These are phyloP conservation scores for Penicillium pancosmium DNA, from an alignment of 495 filamentous ascomycete genomes.

Conservation along the genomic window DNA sequence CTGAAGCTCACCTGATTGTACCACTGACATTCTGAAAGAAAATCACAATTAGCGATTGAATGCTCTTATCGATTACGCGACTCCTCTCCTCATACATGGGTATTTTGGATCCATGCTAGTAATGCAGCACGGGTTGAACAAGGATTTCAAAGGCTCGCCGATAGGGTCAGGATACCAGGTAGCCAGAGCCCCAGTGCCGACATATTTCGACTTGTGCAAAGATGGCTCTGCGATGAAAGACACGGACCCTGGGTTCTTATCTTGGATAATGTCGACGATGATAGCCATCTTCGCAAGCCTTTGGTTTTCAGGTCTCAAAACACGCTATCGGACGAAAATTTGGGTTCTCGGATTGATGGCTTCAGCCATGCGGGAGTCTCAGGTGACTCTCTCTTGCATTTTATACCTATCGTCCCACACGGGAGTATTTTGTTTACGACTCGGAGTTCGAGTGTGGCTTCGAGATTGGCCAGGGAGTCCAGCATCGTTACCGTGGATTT, in stretches of 20 bases:
- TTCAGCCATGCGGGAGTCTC: neutral
- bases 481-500: neutral
- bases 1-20: neutral
- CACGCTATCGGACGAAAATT: neutral
- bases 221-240: constrained; percentile 33
- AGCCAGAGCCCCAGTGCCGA: constrained; percentile 40
- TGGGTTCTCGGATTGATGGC: neutral
- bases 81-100: constrained; percentile 43
- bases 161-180: constrained; percentile 35
- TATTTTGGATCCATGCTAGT: constrained; percentile 55
- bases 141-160: constrained; percentile 41
- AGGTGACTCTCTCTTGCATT: no score
- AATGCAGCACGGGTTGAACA: constrained; percentile 42
- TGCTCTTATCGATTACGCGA: constrained; percentile 34
- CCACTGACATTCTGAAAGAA: constrained; percentile 20
- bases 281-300: neutral
- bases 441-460: no score
- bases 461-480: no score
- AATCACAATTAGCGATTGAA: constrained; percentile 46
- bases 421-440: no score
- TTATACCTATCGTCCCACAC: no score
- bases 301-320: no score
- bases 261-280: neutral
- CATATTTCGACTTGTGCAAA: constrained; percentile 39
- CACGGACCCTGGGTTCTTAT: neutral